Evolutionary conservation across 176 grass and related monocot genomes (phyloP).

Genomic region (Cocos nucifera): DNA sequence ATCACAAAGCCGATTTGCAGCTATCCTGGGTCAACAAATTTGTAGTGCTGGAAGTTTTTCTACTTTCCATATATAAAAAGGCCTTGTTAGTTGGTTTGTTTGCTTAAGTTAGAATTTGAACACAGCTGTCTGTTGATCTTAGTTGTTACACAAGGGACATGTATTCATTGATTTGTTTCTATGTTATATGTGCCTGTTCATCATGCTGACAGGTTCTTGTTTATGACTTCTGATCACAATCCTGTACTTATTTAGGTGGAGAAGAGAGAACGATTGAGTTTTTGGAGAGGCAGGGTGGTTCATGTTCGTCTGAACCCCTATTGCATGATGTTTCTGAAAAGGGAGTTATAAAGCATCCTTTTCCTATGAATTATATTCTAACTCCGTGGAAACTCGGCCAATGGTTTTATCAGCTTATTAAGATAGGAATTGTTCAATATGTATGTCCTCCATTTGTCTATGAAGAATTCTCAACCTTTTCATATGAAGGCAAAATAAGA

Average conservation of each 20-base stretch:
- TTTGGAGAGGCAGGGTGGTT: constrained; percentile 77
- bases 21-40: no score
- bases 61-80: no score
- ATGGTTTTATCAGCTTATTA: constrained; percentile 81
- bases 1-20: no score
- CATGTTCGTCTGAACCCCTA: constrained; percentile 49
- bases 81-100: no score
- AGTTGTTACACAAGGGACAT: no score
- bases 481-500: not conserved
- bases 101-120: no score
- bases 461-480: no score
- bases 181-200: not conserved
- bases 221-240: not conserved
- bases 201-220: not conserved
- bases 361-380: constrained; percentile 81
- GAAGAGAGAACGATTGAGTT: constrained; percentile 93
- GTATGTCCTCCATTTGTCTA: constrained; percentile 30
- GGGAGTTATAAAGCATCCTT: constrained; percentile 91
- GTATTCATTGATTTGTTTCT: not conserved
- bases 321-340: constrained; percentile 48
- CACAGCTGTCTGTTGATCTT: no score
- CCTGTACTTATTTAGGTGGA: constrained; percentile 38
- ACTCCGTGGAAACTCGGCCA: constrained; percentile 76
- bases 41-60: no score
- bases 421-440: constrained; percentile 98